Conservation (phyloP, 352 stramenopile genomes). For the Blastocystis sp. region DNA sequence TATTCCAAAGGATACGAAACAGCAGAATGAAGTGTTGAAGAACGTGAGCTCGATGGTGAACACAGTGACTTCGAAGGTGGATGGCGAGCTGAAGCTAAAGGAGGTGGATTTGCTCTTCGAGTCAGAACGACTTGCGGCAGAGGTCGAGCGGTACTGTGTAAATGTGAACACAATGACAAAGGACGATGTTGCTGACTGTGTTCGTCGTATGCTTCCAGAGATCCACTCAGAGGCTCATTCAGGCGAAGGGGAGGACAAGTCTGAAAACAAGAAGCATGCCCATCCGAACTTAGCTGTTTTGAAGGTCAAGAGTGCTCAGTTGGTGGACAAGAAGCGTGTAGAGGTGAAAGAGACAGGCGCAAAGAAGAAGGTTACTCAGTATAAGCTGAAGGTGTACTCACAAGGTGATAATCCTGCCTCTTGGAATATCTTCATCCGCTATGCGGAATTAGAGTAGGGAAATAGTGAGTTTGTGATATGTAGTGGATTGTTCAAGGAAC, state of each 20-base stretch:
- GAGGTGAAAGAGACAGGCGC: background rate
- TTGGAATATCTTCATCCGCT: constrained; percentile 55
- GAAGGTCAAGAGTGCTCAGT: background rate
- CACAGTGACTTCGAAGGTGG: constrained; percentile 1
- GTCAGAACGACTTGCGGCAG: background rate
- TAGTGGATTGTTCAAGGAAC: constrained; percentile 22
- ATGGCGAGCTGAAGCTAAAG: constrained; percentile 29
- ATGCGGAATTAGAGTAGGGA: background rate
- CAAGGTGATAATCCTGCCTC: background rate
- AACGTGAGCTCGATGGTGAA: constrained; percentile 12
- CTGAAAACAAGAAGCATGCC: background rate
- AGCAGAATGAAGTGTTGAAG: constrained; percentile 31
- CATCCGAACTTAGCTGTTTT: background rate
- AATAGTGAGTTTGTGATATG: background rate
- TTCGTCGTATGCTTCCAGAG: constrained; percentile 8
- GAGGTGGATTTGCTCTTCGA: constrained; percentile 9
- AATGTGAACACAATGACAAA: constrained; percentile 6
- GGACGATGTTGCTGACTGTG: constrained; percentile 10
- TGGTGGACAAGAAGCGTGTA: background rate
- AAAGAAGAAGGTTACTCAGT: constrained; percentile 28
- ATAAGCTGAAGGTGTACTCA: background rate
- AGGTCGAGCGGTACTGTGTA: background rate
- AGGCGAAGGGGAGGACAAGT: background rate
- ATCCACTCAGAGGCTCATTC: background rate
- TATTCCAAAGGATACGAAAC: constrained; percentile 3